Conservation (phyloP, 345 rosid species). For the Linum usitatissimum region DNA sequence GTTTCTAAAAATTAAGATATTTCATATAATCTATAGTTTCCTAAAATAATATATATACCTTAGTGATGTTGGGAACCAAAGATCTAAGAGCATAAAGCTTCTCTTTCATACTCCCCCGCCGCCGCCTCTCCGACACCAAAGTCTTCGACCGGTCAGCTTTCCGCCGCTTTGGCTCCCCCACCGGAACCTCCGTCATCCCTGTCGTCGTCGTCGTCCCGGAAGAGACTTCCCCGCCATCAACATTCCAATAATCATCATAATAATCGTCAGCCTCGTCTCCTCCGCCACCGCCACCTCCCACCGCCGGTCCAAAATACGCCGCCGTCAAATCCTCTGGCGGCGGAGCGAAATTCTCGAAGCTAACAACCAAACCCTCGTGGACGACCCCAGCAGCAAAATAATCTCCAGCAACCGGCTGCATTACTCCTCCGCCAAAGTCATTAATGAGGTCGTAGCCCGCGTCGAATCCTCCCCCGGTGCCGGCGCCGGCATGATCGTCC, state of each 20-base stretch:
- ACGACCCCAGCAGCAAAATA: background rate
- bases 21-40: background rate
- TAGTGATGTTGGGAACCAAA: slow-evolving; percentile 82
- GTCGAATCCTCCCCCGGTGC: slow-evolving; percentile 17
- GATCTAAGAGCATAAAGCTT: slow-evolving; percentile 79
- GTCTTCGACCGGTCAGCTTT: slow-evolving; percentile 65
- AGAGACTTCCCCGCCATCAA: slow-evolving; percentile 39
- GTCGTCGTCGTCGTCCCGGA: slow-evolving; percentile 45
- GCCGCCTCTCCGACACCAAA: slow-evolving; percentile 52
- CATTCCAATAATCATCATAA: slow-evolving; percentile 22
- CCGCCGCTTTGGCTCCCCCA: slow-evolving; percentile 14
- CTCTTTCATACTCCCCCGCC: slow-evolving; percentile 81
- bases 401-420: background rate
- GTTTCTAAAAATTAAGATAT: too few relatives aligned
- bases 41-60: slow-evolving; percentile 31
- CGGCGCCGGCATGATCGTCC: slow-evolving; percentile 8
- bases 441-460: slow-evolving; percentile 18
- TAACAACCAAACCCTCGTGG: background rate
- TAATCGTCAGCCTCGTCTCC: slow-evolving; percentile 32
- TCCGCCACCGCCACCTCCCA: slow-evolving; percentile 12
- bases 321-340: slow-evolving; percentile 7
- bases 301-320: slow-evolving; percentile 30
- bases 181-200: slow-evolving; percentile 15
- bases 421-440: background rate
- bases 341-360: background rate